Base-by-base conservation (phyloP, 192 early-diverging fungal species). In the Backusella sp. region DNA sequence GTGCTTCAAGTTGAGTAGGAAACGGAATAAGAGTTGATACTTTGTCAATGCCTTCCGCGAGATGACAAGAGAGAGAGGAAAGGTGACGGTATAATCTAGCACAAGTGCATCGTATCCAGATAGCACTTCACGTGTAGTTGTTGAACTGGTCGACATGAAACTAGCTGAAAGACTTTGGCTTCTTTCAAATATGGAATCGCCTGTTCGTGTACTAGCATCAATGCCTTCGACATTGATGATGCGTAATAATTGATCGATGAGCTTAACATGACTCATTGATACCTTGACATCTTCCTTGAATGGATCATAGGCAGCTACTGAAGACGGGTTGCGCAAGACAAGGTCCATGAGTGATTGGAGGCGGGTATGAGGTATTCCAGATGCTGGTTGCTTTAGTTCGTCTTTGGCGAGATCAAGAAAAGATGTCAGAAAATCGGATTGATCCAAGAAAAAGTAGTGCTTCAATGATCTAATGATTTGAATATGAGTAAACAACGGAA, bases 361-460 rank as follows among this genome's bases (percentile, higher is more conserved):
- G 30, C 92, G 90, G 1, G 88, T 91, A 5, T 93, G 44, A 3
- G 90, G 84, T 6, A 97, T 91, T 7, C 93, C 86, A 26, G 80
- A 80, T 32, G 88, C 84, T 11, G 95, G 93, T 39, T 90, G 87
- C 49, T 90, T 88, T n/a, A 97, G 78, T 75, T 97, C 93, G 15
- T 79, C 83, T 21, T 86, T 85, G 15, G 95, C 95, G 36, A 98
- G 83, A 78, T 99, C 98, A 53, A 99, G 77, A 79, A 99, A 99
- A 52, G 96, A 96, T 1, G 91, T 94, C 56, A 99, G 81, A 76
- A 93, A 99, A 77, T 99, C 98, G 0, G 94, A 94, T 78, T 94
- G 94, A 78, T 97, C 95, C 73, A 98, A 86, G 70, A 99, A 86
- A 66, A 97, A 93, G 81, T 95, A 97, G 44, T 91, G 92, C 83